A percentile compares a stretch with the other conserved stretches of the same genome.
Conservation (phyloP, 2,329 filamentous ascomycete genomes). For the Calonectria pseudoreteaudii region DNA sequence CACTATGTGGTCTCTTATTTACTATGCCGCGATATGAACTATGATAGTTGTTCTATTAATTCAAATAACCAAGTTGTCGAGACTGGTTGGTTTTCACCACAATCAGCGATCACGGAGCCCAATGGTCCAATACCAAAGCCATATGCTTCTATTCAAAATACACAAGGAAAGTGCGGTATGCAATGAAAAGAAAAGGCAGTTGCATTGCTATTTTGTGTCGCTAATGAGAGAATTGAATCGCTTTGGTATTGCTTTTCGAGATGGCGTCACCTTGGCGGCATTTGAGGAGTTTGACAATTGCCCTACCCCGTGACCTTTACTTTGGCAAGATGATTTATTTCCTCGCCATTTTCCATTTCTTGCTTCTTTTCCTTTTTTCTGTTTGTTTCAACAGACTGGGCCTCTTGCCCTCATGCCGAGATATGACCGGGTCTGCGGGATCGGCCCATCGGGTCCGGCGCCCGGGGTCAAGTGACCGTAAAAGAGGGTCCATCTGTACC, state of each 20-base stretch:
- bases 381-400: not conserved
- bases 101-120: not conserved
- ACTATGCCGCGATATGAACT: no score
- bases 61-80: not conserved
- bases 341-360: not conserved
- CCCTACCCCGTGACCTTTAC: not conserved
- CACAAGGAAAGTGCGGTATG: not conserved
- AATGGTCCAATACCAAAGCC: not conserved
- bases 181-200: not conserved
- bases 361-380: not conserved
- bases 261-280: not conserved
- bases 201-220: not conserved
- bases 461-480: not conserved
- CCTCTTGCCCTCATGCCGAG: not conserved
- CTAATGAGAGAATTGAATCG: not conserved
- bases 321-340: not conserved
- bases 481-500: not conserved
- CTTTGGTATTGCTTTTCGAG: not conserved
- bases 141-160: not conserved
- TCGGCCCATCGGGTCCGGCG: not conserved
- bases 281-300: not conserved
- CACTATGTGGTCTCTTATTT: no score
- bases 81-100: no score
- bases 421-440: not conserved
- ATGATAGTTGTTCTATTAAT: not conserved